Conservation (phyloP, 371 early-diverging fungal species). For the Mortierella sp. region DNA sequence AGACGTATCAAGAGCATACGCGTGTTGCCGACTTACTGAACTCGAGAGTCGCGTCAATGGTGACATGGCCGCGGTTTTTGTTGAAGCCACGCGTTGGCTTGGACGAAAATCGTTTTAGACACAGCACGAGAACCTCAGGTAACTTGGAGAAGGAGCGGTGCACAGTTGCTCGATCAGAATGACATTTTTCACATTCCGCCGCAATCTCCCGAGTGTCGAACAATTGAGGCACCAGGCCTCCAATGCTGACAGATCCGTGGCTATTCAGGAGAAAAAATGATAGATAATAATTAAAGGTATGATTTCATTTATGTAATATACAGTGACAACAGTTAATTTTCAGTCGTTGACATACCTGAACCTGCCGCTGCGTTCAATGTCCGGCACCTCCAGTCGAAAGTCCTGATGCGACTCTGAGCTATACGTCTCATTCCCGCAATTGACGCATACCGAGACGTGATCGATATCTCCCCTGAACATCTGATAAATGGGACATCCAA, state of each 20-base stretch:
- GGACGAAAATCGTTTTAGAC: conserved; percentile 34
- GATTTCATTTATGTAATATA: not conserved
- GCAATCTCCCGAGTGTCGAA: conserved; percentile 27
- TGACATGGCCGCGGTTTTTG: conserved; percentile 30
- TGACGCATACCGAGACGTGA: conserved; percentile 19
- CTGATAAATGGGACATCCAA: conserved; percentile 22
- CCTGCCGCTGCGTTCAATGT: conserved; percentile 9
- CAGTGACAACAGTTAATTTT: not conserved
- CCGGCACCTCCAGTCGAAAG: conserved; percentile 33
- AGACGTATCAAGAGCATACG: not conserved
- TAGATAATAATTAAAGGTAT: not conserved
- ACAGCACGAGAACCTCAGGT: conserved; percentile 36
- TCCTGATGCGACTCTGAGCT: conserved; percentile 40
- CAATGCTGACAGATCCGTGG: conserved; percentile 25
- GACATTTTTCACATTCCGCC: conserved; percentile 30
- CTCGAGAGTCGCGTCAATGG: conserved; percentile 35
- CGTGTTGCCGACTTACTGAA: conserved; percentile 23
- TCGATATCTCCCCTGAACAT: conserved; percentile 38
- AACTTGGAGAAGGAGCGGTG: conserved; percentile 31
- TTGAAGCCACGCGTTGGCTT: conserved; percentile 21
- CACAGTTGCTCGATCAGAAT: conserved; percentile 22
- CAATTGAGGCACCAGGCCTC: conserved; percentile 32
- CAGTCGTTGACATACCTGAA: conserved; percentile 14
- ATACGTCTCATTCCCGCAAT: conserved; percentile 23
- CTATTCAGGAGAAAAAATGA: not conserved